phyloP scores from a whole-genome alignment of 2,329 filamentous ascomycete genomes.

The Thielaviopsis euricoi region DNA sequence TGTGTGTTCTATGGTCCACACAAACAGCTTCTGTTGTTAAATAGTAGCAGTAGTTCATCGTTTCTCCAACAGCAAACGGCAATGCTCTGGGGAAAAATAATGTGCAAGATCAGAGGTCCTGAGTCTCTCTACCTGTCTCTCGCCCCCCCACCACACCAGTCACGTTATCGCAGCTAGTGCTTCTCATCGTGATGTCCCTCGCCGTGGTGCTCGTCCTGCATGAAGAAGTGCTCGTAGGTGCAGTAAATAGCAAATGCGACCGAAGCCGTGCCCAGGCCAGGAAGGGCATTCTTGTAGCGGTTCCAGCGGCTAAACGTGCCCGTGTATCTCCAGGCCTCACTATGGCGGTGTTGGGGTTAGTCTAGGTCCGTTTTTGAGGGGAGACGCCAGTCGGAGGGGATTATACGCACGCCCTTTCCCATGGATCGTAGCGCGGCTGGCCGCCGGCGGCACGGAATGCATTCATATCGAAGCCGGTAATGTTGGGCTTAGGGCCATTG shows the following conservation, averaged over 20 bases:
- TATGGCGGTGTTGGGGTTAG: slow-evolving; percentile 22
- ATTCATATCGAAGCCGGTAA: slow-evolving; percentile 83
- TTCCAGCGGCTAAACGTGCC: slow-evolving; percentile 79
- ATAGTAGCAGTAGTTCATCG: background rate
- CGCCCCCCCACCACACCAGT: no score
- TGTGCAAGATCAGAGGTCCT: background rate
- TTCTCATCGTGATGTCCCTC: slow-evolving; percentile 36
- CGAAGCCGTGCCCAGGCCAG: slow-evolving; percentile 79
- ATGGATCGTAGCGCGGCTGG: slow-evolving; percentile 46
- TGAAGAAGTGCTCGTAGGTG: slow-evolving; percentile 74
- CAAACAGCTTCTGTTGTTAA: slow-evolving; percentile 4
- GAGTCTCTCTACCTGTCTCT: background rate
- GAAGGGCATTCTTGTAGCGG: slow-evolving; percentile 73
- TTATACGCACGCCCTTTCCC: slow-evolving; percentile 43
- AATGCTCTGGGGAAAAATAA: slow-evolving; percentile 6
- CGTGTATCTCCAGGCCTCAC: slow-evolving; percentile 88
- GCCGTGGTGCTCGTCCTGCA: slow-evolving; percentile 50
- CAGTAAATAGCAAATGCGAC: slow-evolving; percentile 86
- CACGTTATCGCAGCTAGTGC: slow-evolving; percentile 27
- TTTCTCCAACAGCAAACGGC: background rate
- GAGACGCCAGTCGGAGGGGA: no score
- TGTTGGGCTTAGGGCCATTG: slow-evolving; percentile 45
- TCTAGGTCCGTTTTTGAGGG: no score
- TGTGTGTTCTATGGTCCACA: slow-evolving; percentile 1
- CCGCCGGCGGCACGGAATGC: slow-evolving; percentile 60